Evolutionary conservation across 169 alveolate species (phyloP), one percentile per base, ranked within the genome.

Genomic region (Plasmodium gonderi): DNA sequence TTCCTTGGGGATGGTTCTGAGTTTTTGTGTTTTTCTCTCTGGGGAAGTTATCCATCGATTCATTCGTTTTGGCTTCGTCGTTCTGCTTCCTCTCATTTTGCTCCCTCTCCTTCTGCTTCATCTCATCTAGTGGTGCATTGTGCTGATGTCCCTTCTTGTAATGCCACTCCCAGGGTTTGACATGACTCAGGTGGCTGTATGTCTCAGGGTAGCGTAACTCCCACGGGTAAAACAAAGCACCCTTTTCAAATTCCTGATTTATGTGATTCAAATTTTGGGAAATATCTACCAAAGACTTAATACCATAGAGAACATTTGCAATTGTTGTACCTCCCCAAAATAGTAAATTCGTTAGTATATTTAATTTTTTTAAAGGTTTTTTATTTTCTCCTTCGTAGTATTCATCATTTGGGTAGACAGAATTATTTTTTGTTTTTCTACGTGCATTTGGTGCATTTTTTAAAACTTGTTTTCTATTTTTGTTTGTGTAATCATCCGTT

Each of bases 231-330:
- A 74, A 23, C 23, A 26, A 20, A 2, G 42, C 14, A n/a, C 51
- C 93, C 5, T 36, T 54, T 20, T 87, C 93, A 75, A 75, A 76
- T n/a, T 51, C 85, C 7, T 23, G 42, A 76, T 87, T 60, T 49
- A 87, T 11, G 17, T 33, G n/a, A 2, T 87, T 64, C 79, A 87
- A 29, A 74, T 75, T 60, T 33, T 23, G 23, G 11, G 8, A 3
- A 6, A 87, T 36, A 20, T 76, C 29, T 23, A 87, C 9, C 12
- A 42, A 7, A 2, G 17, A 17, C 20, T 47, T 60, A 31, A 40
- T 42, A 12, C 79, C 40, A 74, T 76, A 87, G 4, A 36, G 44
- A 8, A 38, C 45, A 36, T 75, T 74, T 64, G 89, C 20, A 14
- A 82, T 14, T 29, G 47, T 79, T 26, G 75, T 12, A 14, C 51